Conservation (phyloP, 2,329 filamentous ascomycete genomes). For the Pseudocercospora eumusae region DNA sequence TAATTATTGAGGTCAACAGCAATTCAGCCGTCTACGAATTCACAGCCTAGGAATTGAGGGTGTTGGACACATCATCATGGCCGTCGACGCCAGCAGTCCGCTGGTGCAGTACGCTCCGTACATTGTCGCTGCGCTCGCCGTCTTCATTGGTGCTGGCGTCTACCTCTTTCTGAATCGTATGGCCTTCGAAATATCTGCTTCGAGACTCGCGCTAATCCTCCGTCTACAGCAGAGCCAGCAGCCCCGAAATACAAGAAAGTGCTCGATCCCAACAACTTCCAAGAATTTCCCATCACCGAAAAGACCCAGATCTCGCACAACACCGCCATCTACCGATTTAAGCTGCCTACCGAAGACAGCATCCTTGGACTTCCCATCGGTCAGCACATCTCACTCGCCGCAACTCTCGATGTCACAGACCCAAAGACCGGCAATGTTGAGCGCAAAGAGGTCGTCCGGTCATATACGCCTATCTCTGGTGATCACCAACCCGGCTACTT, state of each 20-base stretch:
- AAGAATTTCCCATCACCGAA: constrained; percentile 88
- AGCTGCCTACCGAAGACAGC: constrained; percentile 71
- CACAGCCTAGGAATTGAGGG: neutral
- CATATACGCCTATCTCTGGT: constrained; percentile 88
- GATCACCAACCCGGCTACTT: constrained; percentile 89
- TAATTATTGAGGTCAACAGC: neutral
- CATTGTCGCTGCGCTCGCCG: constrained; percentile 19
- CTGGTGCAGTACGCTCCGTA: constrained; percentile 18
- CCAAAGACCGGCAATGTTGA: constrained; percentile 66
- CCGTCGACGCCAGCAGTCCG: constrained; percentile 11
- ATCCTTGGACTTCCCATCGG: constrained; percentile 96
- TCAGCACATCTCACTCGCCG: constrained; percentile 96
- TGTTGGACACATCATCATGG: neutral
- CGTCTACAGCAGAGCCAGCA: constrained; percentile 16
- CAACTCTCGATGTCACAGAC: constrained; percentile 68
- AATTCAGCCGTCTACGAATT: neutral
- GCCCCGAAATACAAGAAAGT: constrained; percentile 71
- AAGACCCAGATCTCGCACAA: constrained; percentile 98
- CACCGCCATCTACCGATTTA: constrained; percentile 97
- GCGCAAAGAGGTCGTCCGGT: constrained; percentile 81
- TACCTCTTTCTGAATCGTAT: constrained; percentile 24
- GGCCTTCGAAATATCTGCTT: neutral
- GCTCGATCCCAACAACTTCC: constrained; percentile 83
- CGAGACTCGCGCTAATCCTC: neutral
- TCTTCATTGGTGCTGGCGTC: constrained; percentile 22